Base-by-base conservation (phyloP, 148 eudicot genomes). In the Arbutus unedo region DNA sequence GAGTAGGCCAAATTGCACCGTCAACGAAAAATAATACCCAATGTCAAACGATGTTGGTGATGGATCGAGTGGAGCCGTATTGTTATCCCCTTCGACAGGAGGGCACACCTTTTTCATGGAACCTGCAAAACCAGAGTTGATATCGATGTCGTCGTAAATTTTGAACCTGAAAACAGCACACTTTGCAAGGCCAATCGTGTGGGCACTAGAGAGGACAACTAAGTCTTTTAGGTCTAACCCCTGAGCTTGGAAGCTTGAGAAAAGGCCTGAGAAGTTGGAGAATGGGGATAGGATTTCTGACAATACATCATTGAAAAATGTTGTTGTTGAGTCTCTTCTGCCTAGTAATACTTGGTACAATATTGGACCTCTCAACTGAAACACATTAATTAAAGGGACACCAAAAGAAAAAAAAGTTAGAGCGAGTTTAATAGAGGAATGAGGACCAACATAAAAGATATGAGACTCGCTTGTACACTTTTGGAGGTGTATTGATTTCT, bases 151-250 rank as follows among this genome's bases (percentile, higher is more conserved):
- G 21, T 85, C 85, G 80, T 87, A 89, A 15, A 91, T 86, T 78
- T 90, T 86, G 38, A 84, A 11, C 56, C 85, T 78, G 81, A 83
- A 91, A 66, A 81, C 41, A 55, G 14, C 14, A 80, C 93, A 91
- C 64, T 89, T 77, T 14, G 91, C 90, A n/a, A 76, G 84, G 6
- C 91, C 93, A 14, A 91, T 78, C 0, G 91, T 91, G 78, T 91
- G 93, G 74, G 86, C 89, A 79, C 93, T 90, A 2, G 93, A 90
- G 15, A 90, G 89, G n/a, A 82, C 85, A 9, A 90, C 90, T 70
- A 89, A 64, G 71, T 90, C 91, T 76, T 84, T 79, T 8, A 90
- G 81, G 19, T 78, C 71, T 3, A 90, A 81, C 21, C 90, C 90
- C 6, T 81, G 85, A 23, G 62, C 82, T 6, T 88, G 83, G 86